A percentile compares a stretch with the other conserved stretches of the same genome.
Evolutionary conservation across 805 yeast species (phyloP).

Genomic region (Wilhelminamyces savonicus): DNA sequence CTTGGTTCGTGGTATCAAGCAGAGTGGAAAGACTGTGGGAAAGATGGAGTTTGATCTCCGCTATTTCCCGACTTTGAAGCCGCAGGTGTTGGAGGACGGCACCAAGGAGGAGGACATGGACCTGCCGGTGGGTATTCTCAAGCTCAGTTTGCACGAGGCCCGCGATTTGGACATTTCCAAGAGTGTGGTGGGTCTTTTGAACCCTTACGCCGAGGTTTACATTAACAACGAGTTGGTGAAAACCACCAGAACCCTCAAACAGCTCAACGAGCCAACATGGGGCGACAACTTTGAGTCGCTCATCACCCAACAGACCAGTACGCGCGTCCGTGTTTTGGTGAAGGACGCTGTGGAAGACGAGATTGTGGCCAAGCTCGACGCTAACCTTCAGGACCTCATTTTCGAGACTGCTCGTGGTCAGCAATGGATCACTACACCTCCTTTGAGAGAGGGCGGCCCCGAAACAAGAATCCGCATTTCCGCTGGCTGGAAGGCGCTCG

Average conservation of each 20-base stretch:
- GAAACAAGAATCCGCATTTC: constrained; percentile 40
- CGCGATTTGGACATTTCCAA: constrained; percentile 46
- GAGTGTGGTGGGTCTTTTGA: constrained; percentile 46
- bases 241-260: constrained; percentile 54
- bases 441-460: constrained; percentile 36
- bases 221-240: constrained; percentile 52
- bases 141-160: constrained; percentile 56
- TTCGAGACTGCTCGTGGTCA: constrained; percentile 45
- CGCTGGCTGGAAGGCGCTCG: constrained; percentile 68
- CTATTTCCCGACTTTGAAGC: constrained; percentile 44
- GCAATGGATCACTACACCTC: constrained; percentile 42
- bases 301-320: constrained; percentile 52
- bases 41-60: constrained; percentile 49
- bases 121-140: constrained; percentile 70
- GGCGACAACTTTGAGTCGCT: constrained; percentile 57
- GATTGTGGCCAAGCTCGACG: constrained; percentile 47
- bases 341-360: constrained; percentile 55
- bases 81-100: constrained; percentile 43
- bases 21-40: constrained; percentile 54
- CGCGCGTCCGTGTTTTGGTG: constrained; percentile 50
- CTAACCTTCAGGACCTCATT: constrained; percentile 48
- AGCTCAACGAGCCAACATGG: constrained; percentile 71
- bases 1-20: constrained; percentile 37
- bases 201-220: constrained; percentile 65
- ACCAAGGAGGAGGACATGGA: constrained; percentile 45